Base-by-base conservation (phyloP, 345 rosid species). In the Eucalyptus curtisii region DNA sequence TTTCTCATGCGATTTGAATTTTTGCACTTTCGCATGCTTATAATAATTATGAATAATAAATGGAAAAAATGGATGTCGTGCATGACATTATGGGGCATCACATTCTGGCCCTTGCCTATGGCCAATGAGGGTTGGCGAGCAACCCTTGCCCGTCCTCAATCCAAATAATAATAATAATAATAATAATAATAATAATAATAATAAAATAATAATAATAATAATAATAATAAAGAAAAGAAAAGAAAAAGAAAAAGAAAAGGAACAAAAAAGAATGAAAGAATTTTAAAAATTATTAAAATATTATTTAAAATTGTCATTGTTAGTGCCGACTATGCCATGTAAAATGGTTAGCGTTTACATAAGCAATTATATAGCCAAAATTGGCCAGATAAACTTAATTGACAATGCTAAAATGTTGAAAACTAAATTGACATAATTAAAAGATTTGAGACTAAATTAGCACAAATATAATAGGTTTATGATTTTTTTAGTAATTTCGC, bases 281-380 rank as follows among this genome's bases (percentile, higher is more conserved):
- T 19, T 55, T 55, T 10, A 24, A 55, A 24, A 10, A 10, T 55
- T 55, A 55, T 55, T 55, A 4, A 55, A 55, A 24, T 9, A 8
- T 55, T 24, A 55, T 9, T 10, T 24, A 55, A 55, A 55, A 55
- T 22, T 55, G 30, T 55, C 11, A 13, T 4, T 22, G 13, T 55
- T 55, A 55, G 30, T 22, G 30, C 1, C 6, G 0, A 22, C 0
- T 3, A 1, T 24, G 61, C 3, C 3, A 55, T 22, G 13, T 8
- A 22, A 55, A 10, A 55, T 55, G 11, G 13, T 55, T 24, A 6
- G 61, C 13, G 0, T 22, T 55, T 55, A 55, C 13, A 24, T 55
- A 0, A 24, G 1, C 61, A 55, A 55, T 24, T 55, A 22, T 24
- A 24, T 24, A 24, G 30, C 61, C 27, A 55, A 27, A 24, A 55